These are phyloP conservation scores for Paramyrothecium roridum DNA, from an alignment of 2,329 filamentous ascomycete genomes.

Conservation along the genomic window DNA sequence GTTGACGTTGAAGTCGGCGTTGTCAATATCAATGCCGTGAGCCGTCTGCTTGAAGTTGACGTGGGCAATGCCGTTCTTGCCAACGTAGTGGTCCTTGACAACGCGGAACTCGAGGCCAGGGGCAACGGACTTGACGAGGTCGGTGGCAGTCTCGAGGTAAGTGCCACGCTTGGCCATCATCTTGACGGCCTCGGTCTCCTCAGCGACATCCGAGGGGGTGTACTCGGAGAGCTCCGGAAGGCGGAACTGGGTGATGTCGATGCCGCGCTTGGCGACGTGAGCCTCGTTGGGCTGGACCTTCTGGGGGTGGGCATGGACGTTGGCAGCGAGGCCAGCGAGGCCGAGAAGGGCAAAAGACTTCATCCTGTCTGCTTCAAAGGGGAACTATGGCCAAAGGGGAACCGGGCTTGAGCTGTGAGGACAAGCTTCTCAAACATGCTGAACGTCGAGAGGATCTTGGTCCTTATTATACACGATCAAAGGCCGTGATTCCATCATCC, in stretches of 20 bases:
- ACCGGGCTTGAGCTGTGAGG: neutral
- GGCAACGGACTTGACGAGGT: conserved; percentile 34
- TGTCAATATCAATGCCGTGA: conserved; percentile 57
- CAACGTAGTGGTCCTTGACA: conserved; percentile 49
- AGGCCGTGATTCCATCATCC: neutral
- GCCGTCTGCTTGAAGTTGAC: conserved; percentile 58
- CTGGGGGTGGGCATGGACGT: conserved; percentile 27
- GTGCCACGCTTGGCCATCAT: conserved; percentile 20
- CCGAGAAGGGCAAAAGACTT: conserved; percentile 29
- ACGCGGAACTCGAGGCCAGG: conserved; percentile 44
- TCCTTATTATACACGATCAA: neutral
- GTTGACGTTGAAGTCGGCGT: conserved; percentile 59
- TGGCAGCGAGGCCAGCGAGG: conserved; percentile 26
- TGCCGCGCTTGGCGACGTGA: conserved; percentile 20
- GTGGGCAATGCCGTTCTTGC: conserved; percentile 53
- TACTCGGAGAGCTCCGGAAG: conserved; percentile 27
- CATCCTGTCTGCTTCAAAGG: conserved; percentile 14
- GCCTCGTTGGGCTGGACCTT: conserved; percentile 17
- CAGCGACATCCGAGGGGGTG: conserved; percentile 12
- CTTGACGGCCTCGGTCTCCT: conserved; percentile 15
- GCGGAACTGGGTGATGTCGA: conserved; percentile 29
- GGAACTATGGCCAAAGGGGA: neutral
- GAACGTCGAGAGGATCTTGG: neutral
- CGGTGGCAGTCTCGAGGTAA: conserved; percentile 41
- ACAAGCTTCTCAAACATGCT: neutral